A percentile compares a stretch with the other conserved stretches of the same genome.
phyloP scores from a whole-genome alignment of 2,329 filamentous ascomycete species.

The Chaetomiaceae sp. region DNA sequence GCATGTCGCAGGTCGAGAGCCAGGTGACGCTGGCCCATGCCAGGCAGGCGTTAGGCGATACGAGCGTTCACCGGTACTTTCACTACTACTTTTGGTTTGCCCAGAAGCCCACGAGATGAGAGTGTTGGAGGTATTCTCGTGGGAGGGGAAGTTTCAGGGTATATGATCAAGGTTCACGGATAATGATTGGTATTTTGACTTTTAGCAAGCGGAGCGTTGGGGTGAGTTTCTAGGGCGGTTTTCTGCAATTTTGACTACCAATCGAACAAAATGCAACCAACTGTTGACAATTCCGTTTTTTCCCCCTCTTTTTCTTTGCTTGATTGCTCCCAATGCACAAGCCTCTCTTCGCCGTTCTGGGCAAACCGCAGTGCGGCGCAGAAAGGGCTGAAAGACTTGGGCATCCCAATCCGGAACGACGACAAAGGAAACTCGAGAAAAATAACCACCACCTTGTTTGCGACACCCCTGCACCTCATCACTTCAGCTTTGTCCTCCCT shows the following conservation, averaged over 20 bases:
- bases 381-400: not conserved
- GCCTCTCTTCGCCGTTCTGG: not conserved
- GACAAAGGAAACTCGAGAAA: no score
- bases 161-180: no score
- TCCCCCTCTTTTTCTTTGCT: no score
- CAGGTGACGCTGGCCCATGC: slow-evolving; percentile 40
- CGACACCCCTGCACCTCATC: not conserved
- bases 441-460: not conserved
- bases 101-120: slow-evolving; percentile 8
- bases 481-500: not conserved
- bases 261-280: no score
- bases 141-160: not conserved
- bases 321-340: no score
- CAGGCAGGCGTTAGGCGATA: slow-evolving; percentile 20
- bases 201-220: not conserved
- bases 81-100: slow-evolving; percentile 24
- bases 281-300: no score
- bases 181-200: not conserved
- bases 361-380: not conserved
- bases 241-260: no score
- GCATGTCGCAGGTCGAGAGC: slow-evolving; percentile 58
- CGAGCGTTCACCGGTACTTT: slow-evolving; percentile 20
- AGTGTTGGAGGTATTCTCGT: not conserved
- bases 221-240: not conserved
- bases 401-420: not conserved